These are phyloP conservation scores for Mortierella sp. DNA, from an alignment of 371 early-diverging fungal species.

Conservation along the genomic window DNA sequence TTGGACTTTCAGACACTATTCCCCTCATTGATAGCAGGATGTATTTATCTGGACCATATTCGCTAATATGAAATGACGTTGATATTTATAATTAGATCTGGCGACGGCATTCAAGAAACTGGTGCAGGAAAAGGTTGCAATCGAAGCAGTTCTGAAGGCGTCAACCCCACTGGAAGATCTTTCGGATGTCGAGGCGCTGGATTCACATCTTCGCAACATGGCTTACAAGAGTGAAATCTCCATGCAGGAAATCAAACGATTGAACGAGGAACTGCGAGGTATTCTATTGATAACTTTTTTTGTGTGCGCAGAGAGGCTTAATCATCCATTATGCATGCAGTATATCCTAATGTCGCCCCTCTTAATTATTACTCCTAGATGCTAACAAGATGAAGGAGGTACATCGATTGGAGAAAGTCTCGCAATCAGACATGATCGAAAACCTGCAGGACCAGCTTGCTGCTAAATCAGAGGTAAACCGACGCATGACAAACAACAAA, in stretches of 20 bases:
- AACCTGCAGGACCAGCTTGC: conserved; percentile 54
- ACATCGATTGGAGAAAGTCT: conserved; percentile 32
- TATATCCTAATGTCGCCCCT: neutral
- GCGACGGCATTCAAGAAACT: conserved; percentile 49
- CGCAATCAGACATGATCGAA: conserved; percentile 55
- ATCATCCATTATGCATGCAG: neutral
- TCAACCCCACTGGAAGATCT: conserved; percentile 52
- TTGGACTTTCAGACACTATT: neutral
- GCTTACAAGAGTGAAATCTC: conserved; percentile 52
- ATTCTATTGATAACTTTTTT: neutral
- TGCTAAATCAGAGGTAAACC: conserved; percentile 38
- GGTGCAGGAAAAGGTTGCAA: conserved; percentile 48
- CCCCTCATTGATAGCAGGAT: neutral
- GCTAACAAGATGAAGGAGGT: conserved; percentile 47
- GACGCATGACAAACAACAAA: neutral
- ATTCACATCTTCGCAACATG: conserved; percentile 54
- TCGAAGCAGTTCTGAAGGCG: conserved; percentile 50
- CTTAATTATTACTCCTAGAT: conserved; percentile 10
- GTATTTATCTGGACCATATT: neutral
- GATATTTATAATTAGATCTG: conserved; percentile 28
- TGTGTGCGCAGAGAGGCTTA: neutral
- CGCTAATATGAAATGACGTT: neutral
- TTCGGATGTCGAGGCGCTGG: conserved; percentile 52
- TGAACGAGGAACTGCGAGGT: conserved; percentile 52
- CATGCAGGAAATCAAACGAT: conserved; percentile 53